A percentile compares a stretch with the other conserved stretches of the same genome.
These are phyloP conservation scores for Aspergillus pseudoviridinutans DNA, from an alignment of 2,329 filamentous ascomycete species.

Conservation along the genomic window DNA sequence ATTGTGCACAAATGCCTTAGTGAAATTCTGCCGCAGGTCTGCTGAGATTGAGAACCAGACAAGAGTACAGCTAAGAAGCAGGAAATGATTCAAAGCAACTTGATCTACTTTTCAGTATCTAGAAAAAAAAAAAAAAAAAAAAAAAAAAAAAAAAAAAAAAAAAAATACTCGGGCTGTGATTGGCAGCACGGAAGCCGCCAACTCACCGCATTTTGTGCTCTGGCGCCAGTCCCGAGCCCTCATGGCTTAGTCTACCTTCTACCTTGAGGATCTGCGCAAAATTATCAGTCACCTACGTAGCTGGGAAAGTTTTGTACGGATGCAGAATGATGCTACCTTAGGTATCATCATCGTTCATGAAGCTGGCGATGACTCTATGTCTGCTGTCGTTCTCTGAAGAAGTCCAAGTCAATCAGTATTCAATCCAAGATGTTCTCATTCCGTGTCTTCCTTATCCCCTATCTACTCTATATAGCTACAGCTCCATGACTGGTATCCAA, in stretches of 20 bases:
- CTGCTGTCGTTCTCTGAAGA: neutral
- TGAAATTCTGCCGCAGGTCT: neutral
- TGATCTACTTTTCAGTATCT: neutral
- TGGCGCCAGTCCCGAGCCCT: neutral
- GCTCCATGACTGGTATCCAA: neutral
- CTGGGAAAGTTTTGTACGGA: neutral
- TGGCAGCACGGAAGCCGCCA: neutral
- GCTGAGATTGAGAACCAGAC: neutral
- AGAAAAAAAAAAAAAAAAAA: neutral
- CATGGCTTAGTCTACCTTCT: neutral
- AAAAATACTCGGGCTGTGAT: neutral
- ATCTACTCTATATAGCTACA: neutral
- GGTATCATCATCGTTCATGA: neutral
- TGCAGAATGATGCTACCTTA: neutral
- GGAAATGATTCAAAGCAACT: neutral
- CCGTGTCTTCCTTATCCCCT: neutral
- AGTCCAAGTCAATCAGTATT: neutral
- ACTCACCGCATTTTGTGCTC: neutral
- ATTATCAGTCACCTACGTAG: neutral
- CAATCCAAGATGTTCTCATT: neutral
- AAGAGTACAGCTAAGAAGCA: neutral
- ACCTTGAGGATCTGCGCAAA: neutral
- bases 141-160: neutral
- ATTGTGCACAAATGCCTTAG: neutral
- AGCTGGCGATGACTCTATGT: neutral